Conservation (phyloP, 1,284 basidiomycete genomes). For the Xerocomus cyaneibrunnescens region DNA sequence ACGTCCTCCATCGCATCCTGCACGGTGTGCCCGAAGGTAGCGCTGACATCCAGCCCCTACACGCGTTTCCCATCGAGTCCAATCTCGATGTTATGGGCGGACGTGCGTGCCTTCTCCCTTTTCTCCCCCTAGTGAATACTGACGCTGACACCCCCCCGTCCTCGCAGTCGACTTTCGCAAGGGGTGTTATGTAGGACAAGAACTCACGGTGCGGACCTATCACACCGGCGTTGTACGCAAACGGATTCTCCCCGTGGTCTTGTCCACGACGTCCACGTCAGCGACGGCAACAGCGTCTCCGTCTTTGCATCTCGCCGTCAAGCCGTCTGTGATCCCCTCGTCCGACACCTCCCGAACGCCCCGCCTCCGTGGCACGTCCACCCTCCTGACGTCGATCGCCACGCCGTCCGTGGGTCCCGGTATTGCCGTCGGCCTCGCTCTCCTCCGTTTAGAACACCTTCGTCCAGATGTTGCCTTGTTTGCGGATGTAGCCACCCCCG, state of each 20-base stretch:
- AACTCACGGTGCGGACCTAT: slow-evolving; percentile 94
- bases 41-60: slow-evolving; percentile 72
- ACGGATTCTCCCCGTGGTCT: slow-evolving; percentile 77
- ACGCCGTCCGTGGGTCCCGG: slow-evolving; percentile 20
- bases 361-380: slow-evolving; percentile 64
- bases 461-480: slow-evolving; percentile 27
- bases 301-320: slow-evolving; percentile 20
- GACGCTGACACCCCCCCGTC: slow-evolving; percentile 6
- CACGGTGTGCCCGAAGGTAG: slow-evolving; percentile 89
- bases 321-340: slow-evolving; percentile 20
- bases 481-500: slow-evolving; percentile 8
- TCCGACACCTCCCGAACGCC: slow-evolving; percentile 18
- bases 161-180: slow-evolving; percentile 96
- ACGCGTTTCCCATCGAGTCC: slow-evolving; percentile 90
- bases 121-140: not conserved
- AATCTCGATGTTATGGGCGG: slow-evolving; percentile 94
- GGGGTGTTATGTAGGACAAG: slow-evolving; percentile 98
- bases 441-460: slow-evolving; percentile 69
- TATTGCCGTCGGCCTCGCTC: slow-evolving; percentile 60
- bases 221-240: slow-evolving; percentile 94
- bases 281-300: not conserved
- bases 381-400: slow-evolving; percentile 55
- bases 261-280: slow-evolving; percentile 19
- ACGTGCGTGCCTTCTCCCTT: slow-evolving; percentile 50
- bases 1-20: slow-evolving; percentile 76